Evolutionary conservation across 352 stramenopile genomes (phyloP).

Genomic region (Vaucheria bursata): DNA sequence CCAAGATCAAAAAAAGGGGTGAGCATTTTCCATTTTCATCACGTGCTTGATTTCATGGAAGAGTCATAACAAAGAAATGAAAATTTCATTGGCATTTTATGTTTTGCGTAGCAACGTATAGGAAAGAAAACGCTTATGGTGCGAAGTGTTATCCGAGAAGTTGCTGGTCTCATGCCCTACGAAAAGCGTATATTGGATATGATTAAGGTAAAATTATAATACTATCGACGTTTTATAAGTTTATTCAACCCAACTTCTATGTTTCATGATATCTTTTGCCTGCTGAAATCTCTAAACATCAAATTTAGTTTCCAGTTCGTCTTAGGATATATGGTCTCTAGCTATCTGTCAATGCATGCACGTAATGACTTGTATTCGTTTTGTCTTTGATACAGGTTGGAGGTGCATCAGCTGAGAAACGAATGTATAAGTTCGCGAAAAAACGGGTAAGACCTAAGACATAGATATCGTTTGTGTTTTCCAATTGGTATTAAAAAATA

Average conservation of each 20-base stretch:
- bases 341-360: neutral
- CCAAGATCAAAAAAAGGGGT: constrained; percentile 75
- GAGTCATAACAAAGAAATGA: neutral
- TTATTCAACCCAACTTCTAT: too few relatives aligned
- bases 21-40: constrained; percentile 54
- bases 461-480: too few relatives aligned
- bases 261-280: too few relatives aligned
- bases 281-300: too few relatives aligned
- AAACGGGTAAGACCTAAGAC: constrained; percentile 45
- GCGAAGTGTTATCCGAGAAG: constrained; percentile 89
- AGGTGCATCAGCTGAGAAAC: constrained; percentile 45
- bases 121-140: constrained; percentile 88
- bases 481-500: too few relatives aligned
- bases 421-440: constrained; percentile 52
- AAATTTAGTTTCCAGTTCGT: too few relatives aligned
- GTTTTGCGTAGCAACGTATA: constrained; percentile 26
- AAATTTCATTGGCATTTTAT: neutral
- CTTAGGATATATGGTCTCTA: too few relatives aligned
- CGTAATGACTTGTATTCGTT: neutral
- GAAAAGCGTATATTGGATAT: constrained; percentile 99
- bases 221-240: neutral
- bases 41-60: neutral
- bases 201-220: constrained; percentile 78
- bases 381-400: constrained; percentile 10
- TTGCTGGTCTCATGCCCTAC: constrained; percentile 95